These are phyloP conservation scores for Excoecaria cochinchinensis DNA, from an alignment of 345 rosid species.

Conservation along the genomic window DNA sequence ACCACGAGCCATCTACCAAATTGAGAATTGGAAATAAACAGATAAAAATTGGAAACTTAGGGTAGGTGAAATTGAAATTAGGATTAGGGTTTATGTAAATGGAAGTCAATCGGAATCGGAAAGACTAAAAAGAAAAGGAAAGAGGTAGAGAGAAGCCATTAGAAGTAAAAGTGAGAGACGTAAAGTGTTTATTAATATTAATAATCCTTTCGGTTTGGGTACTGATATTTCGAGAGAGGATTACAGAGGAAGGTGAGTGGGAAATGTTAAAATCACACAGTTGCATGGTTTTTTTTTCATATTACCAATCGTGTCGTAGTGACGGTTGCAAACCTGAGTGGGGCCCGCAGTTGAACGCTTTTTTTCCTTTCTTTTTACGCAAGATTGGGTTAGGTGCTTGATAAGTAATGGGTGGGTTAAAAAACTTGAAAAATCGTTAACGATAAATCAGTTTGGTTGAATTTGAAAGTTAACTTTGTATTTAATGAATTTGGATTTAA, in stretches of 20 bases:
- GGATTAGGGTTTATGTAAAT: constrained; percentile 1
- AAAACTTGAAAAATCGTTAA: no score
- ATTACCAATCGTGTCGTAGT: not conserved
- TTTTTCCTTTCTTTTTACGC: no score
- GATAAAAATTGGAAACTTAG: not conserved
- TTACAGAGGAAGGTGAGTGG: not conserved
- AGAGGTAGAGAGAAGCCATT: constrained; percentile 9
- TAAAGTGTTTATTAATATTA: not conserved
- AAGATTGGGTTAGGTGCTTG: no score
- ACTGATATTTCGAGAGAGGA: constrained; percentile 8
- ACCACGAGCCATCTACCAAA: constrained; percentile 46
- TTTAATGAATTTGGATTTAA: no score
- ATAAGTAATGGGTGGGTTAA: no score
- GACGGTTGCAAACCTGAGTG: not conserved
- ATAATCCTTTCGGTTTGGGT: not conserved
- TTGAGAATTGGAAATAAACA: not conserved
- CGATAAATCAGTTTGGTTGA: no score
- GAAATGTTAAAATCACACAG: not conserved
- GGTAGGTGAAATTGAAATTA: not conserved
- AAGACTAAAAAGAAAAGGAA: not conserved
- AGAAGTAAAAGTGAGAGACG: not conserved
- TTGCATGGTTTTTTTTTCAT: not conserved
- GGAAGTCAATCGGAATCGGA: not conserved
- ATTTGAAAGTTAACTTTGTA: no score
- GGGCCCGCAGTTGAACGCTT: no score